Conservation (phyloP, 208 protist species). For the Crithidia acanthocephali region DNA sequence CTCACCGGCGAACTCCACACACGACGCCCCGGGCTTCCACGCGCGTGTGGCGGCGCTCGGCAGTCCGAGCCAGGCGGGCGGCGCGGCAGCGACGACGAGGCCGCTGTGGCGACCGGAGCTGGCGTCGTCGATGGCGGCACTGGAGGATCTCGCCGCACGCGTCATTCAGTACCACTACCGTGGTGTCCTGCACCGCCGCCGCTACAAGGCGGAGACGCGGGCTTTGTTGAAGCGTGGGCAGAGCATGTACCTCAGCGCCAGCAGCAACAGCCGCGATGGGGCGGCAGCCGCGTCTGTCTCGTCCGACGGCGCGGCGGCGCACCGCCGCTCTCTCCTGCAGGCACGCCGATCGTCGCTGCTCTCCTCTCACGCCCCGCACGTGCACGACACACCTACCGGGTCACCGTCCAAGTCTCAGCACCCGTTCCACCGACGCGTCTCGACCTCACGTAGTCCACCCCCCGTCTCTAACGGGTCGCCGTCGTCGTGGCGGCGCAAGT, state of each 20-base stretch:
- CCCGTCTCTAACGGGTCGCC: background rate
- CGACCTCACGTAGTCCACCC: background rate
- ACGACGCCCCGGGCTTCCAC: background rate
- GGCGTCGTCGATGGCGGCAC: slow-evolving; percentile 12
- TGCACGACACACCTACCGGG: background rate
- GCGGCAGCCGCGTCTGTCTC: too few species aligned
- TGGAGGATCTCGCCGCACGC: slow-evolving; percentile 59
- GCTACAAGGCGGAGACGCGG: slow-evolving; percentile 35
- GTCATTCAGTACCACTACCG: slow-evolving; percentile 75
- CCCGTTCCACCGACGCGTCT: background rate
- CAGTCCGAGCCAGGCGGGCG: background rate
- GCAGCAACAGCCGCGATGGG: slow-evolving; percentile 14
- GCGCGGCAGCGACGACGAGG: background rate
- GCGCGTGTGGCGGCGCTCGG: background rate
- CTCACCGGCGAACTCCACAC: background rate
- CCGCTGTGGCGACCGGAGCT: slow-evolving; percentile 26
- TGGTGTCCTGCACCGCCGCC: slow-evolving; percentile 34
- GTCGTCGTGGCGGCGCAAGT: slow-evolving; percentile 1
- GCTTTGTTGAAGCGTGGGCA: slow-evolving; percentile 26
- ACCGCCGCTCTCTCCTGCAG: background rate
- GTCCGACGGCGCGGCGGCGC: background rate
- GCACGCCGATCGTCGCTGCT: background rate
- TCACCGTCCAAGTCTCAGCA: background rate
- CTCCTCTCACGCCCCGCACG: background rate
- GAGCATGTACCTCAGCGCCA: slow-evolving; percentile 11